phyloP scores from a whole-genome alignment of 805 yeast genomes.

The Monosporozyma unispora region DNA sequence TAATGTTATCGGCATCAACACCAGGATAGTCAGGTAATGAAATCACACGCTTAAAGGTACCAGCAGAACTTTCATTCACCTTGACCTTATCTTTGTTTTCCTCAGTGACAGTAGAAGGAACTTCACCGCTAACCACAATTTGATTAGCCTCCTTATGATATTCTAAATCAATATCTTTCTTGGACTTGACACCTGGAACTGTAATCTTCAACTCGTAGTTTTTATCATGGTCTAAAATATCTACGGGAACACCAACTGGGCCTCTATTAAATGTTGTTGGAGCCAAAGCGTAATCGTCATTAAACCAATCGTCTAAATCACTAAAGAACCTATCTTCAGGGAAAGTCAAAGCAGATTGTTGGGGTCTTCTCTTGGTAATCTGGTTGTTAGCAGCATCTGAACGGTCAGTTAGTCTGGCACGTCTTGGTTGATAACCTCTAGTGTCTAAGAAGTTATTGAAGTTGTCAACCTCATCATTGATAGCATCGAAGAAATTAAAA shows the following conservation, averaged over 20 bases:
- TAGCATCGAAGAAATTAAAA: slow-evolving; percentile 36
- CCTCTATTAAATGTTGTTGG: slow-evolving; percentile 17
- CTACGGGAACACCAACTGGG: slow-evolving; percentile 36
- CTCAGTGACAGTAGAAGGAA: slow-evolving; percentile 22
- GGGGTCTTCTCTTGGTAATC: slow-evolving; percentile 4
- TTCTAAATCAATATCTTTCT: slow-evolving; percentile 37
- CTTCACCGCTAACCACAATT: slow-evolving; percentile 37
- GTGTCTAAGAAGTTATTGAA: slow-evolving; percentile 30
- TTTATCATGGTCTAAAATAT: slow-evolving; percentile 37
- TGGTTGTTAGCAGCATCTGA: not conserved
- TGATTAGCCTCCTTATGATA: slow-evolving; percentile 39
- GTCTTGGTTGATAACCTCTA: slow-evolving; percentile 22
- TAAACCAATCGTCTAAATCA: slow-evolving; percentile 17
- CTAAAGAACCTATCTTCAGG: slow-evolving; percentile 3
- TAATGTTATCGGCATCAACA: slow-evolving; percentile 37
- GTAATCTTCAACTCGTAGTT: slow-evolving; percentile 36
- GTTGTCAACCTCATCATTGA: slow-evolving; percentile 35
- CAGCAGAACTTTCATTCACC: slow-evolving; percentile 31
- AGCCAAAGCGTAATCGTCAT: slow-evolving; percentile 22
- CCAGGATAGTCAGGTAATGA: slow-evolving; percentile 32
- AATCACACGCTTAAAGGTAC: slow-evolving; percentile 37
- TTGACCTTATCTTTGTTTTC: slow-evolving; percentile 21
- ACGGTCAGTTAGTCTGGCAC: slow-evolving; percentile 10
- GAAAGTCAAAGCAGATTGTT: not conserved
- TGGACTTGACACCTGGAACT: slow-evolving; percentile 39